Evolutionary conservation across 257 asterid genomes (phyloP), one percentile per base, ranked within the genome.

Genomic region (Verbena officinalis): DNA sequence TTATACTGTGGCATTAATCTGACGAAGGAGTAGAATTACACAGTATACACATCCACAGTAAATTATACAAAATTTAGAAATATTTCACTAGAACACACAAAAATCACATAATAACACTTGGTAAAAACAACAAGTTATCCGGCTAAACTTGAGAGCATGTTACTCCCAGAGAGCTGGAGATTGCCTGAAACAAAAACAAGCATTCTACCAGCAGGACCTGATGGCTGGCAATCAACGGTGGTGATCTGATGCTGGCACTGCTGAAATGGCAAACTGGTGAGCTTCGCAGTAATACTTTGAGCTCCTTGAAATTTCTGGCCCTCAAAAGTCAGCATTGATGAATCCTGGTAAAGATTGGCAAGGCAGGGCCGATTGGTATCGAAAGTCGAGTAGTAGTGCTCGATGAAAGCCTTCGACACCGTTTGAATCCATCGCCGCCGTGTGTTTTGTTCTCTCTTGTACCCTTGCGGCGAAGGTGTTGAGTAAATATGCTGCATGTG

Each of bases 181-280:
- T 46, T 75, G n/a, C 81, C 84, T 31, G 81, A 74, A 27, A 78
- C 80, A 11, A 78, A 78, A 46, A 78, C 84, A 55, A 78, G 78
- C 80, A 78, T 75, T 20, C 84, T 81, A 4, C 81, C 74, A 21
- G 67, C 78, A 16, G 84, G 84, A 2, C 84, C 81, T 1, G 84
- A 79, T 1, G 78, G 76, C 67, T 79, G 84, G 75, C 76, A 79
- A 59, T 79, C 84, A 56, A 79, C 84, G 74, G 84, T 79, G 62
- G 63, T 63, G 81, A 79, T 59, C 1, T 68, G 68, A 39, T 79
- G 84, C 80, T 79, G 57, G 78, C 81, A 75, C 74, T 79, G 84
- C 78, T 79, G 84, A 55, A 79, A 79, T 3, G 84, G 81, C 50
- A 79, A 72, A 34, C 76, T 36, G 58, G 84, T 64, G 39, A 79